Evolutionary conservation across 2,329 filamentous ascomycete species (phyloP).

Genomic region (Leptographium galeiforme): DNA sequence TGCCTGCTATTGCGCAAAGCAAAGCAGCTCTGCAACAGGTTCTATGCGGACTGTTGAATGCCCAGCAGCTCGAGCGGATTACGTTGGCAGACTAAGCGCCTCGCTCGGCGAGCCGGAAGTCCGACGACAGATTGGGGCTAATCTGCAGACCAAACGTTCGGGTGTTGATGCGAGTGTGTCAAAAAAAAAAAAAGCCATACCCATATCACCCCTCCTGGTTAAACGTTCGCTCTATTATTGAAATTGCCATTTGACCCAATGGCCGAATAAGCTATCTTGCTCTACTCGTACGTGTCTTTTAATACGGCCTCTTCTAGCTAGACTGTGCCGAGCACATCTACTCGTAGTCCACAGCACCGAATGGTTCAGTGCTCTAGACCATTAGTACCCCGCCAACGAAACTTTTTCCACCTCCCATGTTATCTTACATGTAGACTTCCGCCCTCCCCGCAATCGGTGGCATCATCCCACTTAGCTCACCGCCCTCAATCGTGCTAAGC

Average conservation of each 20-base stretch:
- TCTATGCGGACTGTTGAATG: slow-evolving; percentile 30
- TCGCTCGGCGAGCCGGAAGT: no score
- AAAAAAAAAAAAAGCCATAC: no score
- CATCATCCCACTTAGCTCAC: slow-evolving; percentile 7
- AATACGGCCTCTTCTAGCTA: no score
- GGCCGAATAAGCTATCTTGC: no score
- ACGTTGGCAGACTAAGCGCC: slow-evolving; percentile 22
- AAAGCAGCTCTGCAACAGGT: slow-evolving; percentile 35
- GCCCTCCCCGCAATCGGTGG: background rate
- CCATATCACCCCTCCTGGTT: no score
- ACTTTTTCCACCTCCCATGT: background rate
- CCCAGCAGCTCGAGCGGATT: slow-evolving; percentile 32
- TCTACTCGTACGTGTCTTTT: no score
- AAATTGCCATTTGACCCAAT: no score
- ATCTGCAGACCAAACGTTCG: no score
- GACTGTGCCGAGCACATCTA: no score
- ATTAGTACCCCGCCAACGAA: background rate
- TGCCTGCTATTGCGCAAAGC: slow-evolving; percentile 33
- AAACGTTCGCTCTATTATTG: no score
- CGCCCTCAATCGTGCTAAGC: slow-evolving; percentile 3
- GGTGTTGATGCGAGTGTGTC: no score
- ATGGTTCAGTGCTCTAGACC: background rate
- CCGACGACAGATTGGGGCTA: no score
- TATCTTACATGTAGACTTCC: background rate
- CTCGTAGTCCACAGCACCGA: background rate